Conservation (phyloP, 2,329 filamentous ascomycete genomes). For the Cordyceps javanica region DNA sequence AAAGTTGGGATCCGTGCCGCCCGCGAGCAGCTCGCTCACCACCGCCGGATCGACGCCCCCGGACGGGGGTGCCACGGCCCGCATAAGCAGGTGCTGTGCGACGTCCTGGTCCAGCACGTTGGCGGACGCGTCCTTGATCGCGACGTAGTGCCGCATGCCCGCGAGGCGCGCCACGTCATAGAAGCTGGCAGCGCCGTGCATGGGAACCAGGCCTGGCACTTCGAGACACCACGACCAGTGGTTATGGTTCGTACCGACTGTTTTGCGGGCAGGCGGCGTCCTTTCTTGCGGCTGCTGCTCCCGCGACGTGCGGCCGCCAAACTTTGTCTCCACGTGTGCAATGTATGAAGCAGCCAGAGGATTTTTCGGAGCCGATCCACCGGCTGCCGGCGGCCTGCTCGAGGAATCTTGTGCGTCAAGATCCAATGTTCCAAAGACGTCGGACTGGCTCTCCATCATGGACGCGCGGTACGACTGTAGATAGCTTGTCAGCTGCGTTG, state of each 20-base stretch:
- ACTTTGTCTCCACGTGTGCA: neutral
- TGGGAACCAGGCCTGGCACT: neutral
- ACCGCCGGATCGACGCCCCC: neutral
- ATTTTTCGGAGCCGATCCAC: neutral
- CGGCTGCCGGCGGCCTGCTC: neutral
- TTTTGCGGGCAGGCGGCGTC: neutral
- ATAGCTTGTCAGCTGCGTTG: neutral
- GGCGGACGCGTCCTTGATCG: neutral
- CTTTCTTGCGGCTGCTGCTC: neutral
- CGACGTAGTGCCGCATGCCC: neutral
- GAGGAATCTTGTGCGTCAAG: neutral
- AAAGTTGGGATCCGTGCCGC: conserved; percentile 2
- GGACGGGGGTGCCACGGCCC: neutral
- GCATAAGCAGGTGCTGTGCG: conserved; percentile 4
- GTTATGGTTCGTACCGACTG: neutral
- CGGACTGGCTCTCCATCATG: neutral
- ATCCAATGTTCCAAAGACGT: neutral
- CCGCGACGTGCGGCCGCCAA: neutral
- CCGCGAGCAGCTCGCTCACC: neutral
- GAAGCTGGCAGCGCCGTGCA: neutral
- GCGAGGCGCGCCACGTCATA: conserved; percentile 4
- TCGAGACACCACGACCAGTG: conserved; percentile 4
- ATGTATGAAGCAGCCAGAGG: conserved; percentile 1
- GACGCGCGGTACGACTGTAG: neutral
- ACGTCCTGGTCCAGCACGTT: conserved; percentile 1